Evolutionary conservation across 768 basidiomycete genomes (phyloP).

Genomic region (Leccinum subtestaceum): DNA sequence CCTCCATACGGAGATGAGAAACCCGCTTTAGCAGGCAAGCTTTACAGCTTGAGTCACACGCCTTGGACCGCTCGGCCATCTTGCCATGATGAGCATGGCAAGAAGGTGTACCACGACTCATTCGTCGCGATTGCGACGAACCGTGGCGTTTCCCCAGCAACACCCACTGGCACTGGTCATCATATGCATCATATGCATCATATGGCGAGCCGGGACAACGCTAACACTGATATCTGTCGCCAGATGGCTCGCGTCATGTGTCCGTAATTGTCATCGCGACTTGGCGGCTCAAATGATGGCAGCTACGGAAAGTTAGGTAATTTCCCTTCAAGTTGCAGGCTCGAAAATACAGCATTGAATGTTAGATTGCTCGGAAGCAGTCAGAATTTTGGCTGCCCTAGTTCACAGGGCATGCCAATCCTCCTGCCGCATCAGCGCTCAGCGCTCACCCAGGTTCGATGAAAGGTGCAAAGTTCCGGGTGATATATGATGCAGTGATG

Average conservation of each 20-base stretch:
- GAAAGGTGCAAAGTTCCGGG: neutral
- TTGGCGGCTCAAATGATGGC: neutral
- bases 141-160: neutral
- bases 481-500: neutral
- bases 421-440: neutral
- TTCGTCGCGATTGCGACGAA: neutral
- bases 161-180: no score
- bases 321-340: neutral
- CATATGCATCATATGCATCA: no score
- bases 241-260: neutral
- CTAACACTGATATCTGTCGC: neutral
- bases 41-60: constrained; percentile 55
- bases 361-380: no score
- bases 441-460: neutral
- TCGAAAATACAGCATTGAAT: neutral
- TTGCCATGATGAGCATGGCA: constrained; percentile 32
- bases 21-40: constrained; percentile 29
- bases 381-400: neutral
- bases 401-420: neutral
- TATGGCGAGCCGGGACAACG: neutral
- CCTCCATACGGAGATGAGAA: constrained; percentile 33
- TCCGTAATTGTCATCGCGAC: neutral
- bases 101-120: neutral
- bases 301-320: no score
- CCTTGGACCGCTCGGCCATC: constrained; percentile 64